Evolutionary conservation across 805 yeast species (phyloP), one percentile per base, ranked within the genome.

Genomic region (Wickerhamiella sorbophila): DNA sequence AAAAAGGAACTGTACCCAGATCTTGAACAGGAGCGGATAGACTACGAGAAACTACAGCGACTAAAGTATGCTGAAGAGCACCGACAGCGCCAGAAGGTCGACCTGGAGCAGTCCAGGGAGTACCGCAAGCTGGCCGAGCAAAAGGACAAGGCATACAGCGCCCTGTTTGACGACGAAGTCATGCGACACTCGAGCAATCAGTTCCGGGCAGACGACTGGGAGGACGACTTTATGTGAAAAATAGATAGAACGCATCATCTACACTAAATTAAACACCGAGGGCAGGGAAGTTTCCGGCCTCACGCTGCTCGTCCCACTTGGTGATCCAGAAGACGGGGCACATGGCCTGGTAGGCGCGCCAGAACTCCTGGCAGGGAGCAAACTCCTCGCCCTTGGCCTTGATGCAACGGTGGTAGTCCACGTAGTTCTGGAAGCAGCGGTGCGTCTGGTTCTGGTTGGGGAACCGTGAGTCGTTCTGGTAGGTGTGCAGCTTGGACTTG

Each of bases 391-490:
- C 98, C 71, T 88, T 88, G 53, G 87, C 85, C 59, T 78, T 81
- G 62, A 91, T 76, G 72, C 98, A 91, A 67, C 86, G 87, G 79
- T 82, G 91, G 77, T 88, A 91, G 68, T 91, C 98, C 59, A 91
- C 85, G 71, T 88, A 91, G 55, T 88, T 74, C 71, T 88, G 96
- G 78, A 88, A 93, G 74, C 97, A 91, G 74, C 88, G 95, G 71
- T 81, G 86, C 58, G 96, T 84, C 70, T 88, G 98, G 77, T 88
- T 88, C 66, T 78, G 87, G 72, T 85, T 77, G 54, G 98, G 97
- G 77, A 87, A 87, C 66, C 95, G 79, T 59, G 94, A 80, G 65
- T 83, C 94, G 70, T 81, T 81, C 48, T 80, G 81, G 59, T 75
- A 48, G 22, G 56, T 52, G 49, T 50, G 54, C 38, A 52, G 52